These are phyloP conservation scores for Botrytis medusae DNA, from an alignment of 2,329 filamentous ascomycete genomes.

Conservation along the genomic window DNA sequence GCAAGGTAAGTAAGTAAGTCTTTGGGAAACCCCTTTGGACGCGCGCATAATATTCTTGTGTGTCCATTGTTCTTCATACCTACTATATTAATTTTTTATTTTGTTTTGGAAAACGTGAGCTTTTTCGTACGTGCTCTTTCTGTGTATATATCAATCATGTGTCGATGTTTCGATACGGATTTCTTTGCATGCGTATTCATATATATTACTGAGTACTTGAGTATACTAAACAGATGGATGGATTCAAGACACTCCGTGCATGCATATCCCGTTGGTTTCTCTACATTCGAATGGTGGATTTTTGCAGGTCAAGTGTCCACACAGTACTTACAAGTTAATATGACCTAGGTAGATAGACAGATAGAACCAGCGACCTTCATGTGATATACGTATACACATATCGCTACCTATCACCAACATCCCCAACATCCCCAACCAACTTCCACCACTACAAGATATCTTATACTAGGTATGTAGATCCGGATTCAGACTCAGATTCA, in stretches of 20 bases:
- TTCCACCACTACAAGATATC: not conserved
- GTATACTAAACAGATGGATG: too few species aligned
- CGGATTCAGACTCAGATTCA: not conserved
- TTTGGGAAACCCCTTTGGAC: not conserved
- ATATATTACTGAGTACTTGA: not conserved
- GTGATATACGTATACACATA: too few species aligned
- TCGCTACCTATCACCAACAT: not conserved
- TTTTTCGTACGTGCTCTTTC: too few species aligned
- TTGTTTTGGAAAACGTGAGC: too few species aligned
- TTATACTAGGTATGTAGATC: not conserved
- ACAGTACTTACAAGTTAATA: too few species aligned
- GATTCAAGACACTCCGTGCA: not conserved
- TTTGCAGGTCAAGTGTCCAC: not conserved
- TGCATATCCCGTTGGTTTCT: not conserved
- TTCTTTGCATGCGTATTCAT: not conserved
- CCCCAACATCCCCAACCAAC: not conserved
- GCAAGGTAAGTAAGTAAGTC: not conserved
- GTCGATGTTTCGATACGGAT: not conserved
- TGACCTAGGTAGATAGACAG: not conserved
- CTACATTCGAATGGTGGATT: not conserved
- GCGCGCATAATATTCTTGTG: not conserved
- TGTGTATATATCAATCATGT: too few species aligned
- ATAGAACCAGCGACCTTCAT: not conserved
- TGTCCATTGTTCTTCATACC: not conserved
- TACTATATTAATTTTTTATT: too few species aligned